Base-by-base conservation (phyloP, 345 rosid species). In the Garcia nutans region DNA sequence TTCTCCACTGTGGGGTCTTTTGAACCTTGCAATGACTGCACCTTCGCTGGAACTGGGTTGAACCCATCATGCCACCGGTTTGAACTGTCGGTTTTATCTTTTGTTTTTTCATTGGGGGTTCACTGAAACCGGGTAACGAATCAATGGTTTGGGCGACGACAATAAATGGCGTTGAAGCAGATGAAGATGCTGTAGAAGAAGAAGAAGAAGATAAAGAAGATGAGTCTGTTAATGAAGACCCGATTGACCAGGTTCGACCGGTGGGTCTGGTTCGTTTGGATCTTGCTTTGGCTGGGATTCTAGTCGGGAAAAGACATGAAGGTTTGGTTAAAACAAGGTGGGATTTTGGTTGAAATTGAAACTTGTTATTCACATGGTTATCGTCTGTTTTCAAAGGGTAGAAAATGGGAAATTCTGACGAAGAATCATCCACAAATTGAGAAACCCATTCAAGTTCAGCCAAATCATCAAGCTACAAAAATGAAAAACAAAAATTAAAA, bases 1-100 rank as follows among this genome's bases (percentile, higher is more conserved):
- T 76, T 82, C 91, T 78, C 91, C 91, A 88, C 74, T 88, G 91
- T 0, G 91, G 91, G 47, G 91, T 86, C 82, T 88, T 86, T 59
- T 86, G 88, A 10, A 82, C 87, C 62, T 80, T 86, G 65, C 91
- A 88, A 60, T 88, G 91, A 50, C 86, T 86, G 28, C 91, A 88
- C 65, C 86, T 70, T 28, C 91, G 70, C 61, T 80, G 88, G 56
- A 82, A 73, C 41, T 79, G 83, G 70, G 50, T 62, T 37, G 68
- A 79, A 8, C 41, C 75, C 24, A 41, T 7, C 15, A 57, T 15
- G 6, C 69, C 81, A 24, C 80, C 82, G 31, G 71, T 15, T 55
- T 70, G 78, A 67, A 31, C 80, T 65, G 77, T 72, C 28, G 67
- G 63, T 71, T 78, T 73, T 79, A 61, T 84, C 82, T 78, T 88